A percentile compares a stretch with the other conserved stretches of the same genome.
phyloP scores from a whole-genome alignment of 1,284 basidiomycete genomes.

The Tylopilus sp. region DNA sequence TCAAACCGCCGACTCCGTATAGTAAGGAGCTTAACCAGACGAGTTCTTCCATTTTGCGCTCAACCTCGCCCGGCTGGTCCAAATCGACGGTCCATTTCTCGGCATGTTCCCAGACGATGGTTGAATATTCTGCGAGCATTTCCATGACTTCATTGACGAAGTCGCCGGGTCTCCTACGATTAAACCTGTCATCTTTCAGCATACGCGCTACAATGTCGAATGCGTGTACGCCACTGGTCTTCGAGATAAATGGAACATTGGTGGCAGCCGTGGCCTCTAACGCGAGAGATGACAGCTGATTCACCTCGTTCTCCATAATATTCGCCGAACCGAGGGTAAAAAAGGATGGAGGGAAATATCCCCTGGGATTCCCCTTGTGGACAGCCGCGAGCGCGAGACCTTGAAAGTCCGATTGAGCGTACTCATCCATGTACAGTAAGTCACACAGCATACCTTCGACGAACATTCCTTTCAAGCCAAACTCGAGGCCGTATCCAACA shows the following conservation, averaged over 20 bases:
- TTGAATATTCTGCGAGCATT: slow-evolving; percentile 2
- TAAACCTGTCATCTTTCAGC: slow-evolving; percentile 24
- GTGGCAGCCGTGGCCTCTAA: slow-evolving; percentile 4
- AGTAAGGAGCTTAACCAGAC: slow-evolving; percentile 41
- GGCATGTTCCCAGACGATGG: slow-evolving; percentile 14
- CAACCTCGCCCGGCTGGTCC: slow-evolving; percentile 32
- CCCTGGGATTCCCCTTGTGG: slow-evolving; percentile 10
- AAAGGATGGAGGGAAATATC: slow-evolving; percentile 21
- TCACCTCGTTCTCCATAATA: background rate
- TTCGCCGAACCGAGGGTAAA: slow-evolving; percentile 3
- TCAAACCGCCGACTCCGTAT: slow-evolving; percentile 44
- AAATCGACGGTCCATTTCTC: slow-evolving; percentile 29
- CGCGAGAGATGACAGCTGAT: slow-evolving; percentile 8
- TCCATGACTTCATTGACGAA: background rate
- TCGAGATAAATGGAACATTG: background rate
- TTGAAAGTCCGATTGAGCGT: slow-evolving; percentile 7
- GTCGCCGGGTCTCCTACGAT: background rate
- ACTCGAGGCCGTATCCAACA: slow-evolving; percentile 30
- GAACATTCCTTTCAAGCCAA: slow-evolving; percentile 32
- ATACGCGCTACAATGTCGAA: slow-evolving; percentile 31
- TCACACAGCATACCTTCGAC: slow-evolving; percentile 25
- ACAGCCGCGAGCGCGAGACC: slow-evolving; percentile 27
- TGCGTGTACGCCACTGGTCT: slow-evolving; percentile 17
- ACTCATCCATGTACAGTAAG: background rate
- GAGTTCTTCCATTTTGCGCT: slow-evolving; percentile 47